Evolutionary conservation across 106 monocot genomes (phyloP).

Genomic region (Dioscorea dumetorum): DNA sequence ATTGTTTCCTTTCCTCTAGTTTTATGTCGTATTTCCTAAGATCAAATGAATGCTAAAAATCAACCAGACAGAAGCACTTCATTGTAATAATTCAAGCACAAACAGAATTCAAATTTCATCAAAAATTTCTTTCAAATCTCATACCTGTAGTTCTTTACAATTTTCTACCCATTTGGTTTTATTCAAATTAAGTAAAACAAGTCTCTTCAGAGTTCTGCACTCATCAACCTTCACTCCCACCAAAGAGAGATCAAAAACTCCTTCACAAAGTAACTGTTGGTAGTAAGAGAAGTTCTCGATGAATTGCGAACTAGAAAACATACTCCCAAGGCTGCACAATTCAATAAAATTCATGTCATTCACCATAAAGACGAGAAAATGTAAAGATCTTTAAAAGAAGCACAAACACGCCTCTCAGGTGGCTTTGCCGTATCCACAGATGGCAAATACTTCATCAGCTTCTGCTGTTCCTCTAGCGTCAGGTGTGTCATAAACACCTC

Average conservation of each 20-base stretch:
- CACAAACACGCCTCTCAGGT: conserved; percentile 51
- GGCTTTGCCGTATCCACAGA: conserved; percentile 35
- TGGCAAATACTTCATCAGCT: conserved; percentile 66
- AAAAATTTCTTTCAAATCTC: too few relatives aligned
- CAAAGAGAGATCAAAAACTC: conserved; percentile 44
- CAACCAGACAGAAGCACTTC: not conserved
- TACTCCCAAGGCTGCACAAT: conserved; percentile 54
- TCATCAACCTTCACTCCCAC: conserved; percentile 34
- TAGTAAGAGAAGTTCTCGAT: conserved; percentile 45
- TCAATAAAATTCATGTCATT: not conserved
- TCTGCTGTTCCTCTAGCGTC: conserved; percentile 59
- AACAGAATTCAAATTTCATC: too few relatives aligned
- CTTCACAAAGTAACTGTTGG: conserved; percentile 59
- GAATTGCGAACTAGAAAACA: conserved; percentile 65
- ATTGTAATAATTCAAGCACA: too few relatives aligned
- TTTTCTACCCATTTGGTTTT: conserved; percentile 59
- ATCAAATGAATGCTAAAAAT: conserved; percentile 4
- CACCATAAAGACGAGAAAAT: not conserved
- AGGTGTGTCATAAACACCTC: conserved; percentile 45
- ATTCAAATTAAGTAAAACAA: conserved; percentile 32
- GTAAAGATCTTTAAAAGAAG: not conserved
- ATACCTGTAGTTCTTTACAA: conserved; percentile 55
- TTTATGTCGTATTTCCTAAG: conserved; percentile 43
- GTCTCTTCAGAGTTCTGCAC: conserved; percentile 35
- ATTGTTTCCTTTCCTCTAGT: conserved; percentile 13